phyloP scores from a whole-genome alignment of 2,329 filamentous ascomycete species.

The Neonectria coccinea region DNA sequence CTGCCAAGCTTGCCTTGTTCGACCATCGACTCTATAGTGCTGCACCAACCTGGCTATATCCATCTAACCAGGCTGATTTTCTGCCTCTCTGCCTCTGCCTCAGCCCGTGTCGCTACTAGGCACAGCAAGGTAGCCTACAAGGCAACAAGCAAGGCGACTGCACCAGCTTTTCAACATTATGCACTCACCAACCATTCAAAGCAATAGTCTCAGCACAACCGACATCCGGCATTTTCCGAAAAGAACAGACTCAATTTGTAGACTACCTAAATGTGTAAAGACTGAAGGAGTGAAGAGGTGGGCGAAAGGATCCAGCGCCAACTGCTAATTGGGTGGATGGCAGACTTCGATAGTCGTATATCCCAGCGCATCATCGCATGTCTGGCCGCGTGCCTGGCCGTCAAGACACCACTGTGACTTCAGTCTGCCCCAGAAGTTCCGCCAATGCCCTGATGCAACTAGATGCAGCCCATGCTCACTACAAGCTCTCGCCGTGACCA shows the following conservation, averaged over 20 bases:
- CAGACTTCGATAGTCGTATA: constrained; percentile 19
- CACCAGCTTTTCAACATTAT: background rate
- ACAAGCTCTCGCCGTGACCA: background rate
- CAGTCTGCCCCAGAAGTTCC: background rate
- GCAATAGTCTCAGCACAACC: background rate
- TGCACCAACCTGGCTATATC: background rate
- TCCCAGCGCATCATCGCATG: constrained; percentile 13
- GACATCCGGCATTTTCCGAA: constrained; percentile 5
- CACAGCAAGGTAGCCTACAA: background rate
- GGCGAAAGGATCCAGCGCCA: constrained; percentile 18
- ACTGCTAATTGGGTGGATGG: constrained; percentile 16
- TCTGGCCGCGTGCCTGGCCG: constrained; percentile 9
- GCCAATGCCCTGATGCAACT: background rate
- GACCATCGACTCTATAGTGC: background rate
- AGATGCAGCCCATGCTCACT: background rate
- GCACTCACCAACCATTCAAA: background rate
- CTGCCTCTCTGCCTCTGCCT: background rate
- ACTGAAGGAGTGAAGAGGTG: constrained; percentile 32
- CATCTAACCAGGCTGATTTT: constrained; percentile 6
- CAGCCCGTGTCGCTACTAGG: background rate
- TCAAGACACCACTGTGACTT: constrained; percentile 1
- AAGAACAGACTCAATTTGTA: constrained; percentile 41
- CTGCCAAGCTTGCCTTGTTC: background rate
- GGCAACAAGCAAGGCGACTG: background rate
- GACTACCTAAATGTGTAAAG: constrained; percentile 42